A percentile compares a stretch with the other conserved stretches of the same genome.
These are phyloP conservation scores for Spergularia bocconei DNA, from an alignment of 148 eudicot genomes.

Conservation along the genomic window DNA sequence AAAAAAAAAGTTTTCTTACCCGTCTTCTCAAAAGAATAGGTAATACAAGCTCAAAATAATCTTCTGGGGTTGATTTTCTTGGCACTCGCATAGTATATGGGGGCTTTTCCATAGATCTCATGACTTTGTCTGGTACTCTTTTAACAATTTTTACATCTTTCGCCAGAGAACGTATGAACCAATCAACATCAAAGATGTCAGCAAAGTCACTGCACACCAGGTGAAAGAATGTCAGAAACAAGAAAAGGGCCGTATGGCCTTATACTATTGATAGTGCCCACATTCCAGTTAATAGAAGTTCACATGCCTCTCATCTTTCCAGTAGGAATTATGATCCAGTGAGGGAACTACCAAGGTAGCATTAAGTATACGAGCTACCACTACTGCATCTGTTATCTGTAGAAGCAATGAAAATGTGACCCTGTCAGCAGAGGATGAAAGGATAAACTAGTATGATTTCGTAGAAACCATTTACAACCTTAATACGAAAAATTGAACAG, in stretches of 20 bases:
- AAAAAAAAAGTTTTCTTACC: conserved; percentile 47
- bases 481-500: not conserved
- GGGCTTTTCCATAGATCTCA: conserved; percentile 83
- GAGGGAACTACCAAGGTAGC: conserved; percentile 91
- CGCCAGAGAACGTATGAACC: conserved; percentile 86
- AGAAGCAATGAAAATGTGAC: conserved; percentile 11
- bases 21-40: conserved; percentile 83
- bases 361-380: conserved; percentile 89
- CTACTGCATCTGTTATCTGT: conserved; percentile 96
- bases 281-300: not conserved
- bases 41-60: conserved; percentile 67
- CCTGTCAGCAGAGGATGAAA: conserved; percentile 2
- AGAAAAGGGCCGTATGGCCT: not conserved
- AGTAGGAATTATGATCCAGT: conserved; percentile 86
- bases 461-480: not conserved
- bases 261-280: not conserved
- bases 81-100: conserved; percentile 97
- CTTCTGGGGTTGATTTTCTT: conserved; percentile 87
- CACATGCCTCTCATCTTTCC: conserved; percentile 94
- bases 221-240: conserved; percentile 7
- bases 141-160: conserved; percentile 80
- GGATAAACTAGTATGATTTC: not conserved
- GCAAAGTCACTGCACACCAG: conserved; percentile 73
- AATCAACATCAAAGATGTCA: conserved; percentile 86
- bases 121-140: conserved; percentile 81